These are phyloP conservation scores for Phanerochaete sordida DNA, from an alignment of 768 basidiomycete genomes.

Conservation along the genomic window DNA sequence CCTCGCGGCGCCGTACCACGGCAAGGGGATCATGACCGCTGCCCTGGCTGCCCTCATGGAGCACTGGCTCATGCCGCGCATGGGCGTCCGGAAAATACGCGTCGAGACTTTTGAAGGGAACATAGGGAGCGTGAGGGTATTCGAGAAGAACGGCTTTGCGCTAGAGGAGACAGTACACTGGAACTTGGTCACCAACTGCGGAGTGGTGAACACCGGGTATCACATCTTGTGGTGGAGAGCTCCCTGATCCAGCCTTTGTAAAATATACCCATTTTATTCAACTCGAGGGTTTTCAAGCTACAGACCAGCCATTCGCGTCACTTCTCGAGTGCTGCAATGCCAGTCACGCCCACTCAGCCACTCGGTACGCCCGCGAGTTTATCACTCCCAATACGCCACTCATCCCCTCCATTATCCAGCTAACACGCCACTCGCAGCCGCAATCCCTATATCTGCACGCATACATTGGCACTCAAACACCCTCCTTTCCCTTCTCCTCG, in stretches of 20 bases:
- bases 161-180: constrained; percentile 36
- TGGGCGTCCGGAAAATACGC: constrained; percentile 49
- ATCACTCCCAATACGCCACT: too few species aligned
- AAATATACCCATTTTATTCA: background rate
- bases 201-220: background rate
- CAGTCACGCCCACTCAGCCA: too few species aligned
- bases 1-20: constrained; percentile 56
- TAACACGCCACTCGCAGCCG: too few species aligned
- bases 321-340: too few species aligned
- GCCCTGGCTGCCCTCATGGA: constrained; percentile 51
- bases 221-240: constrained; percentile 2
- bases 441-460: too few species aligned
- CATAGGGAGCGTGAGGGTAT: constrained; percentile 56
- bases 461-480: too few species aligned
- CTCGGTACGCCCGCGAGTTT: too few species aligned
- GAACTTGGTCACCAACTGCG: constrained; percentile 10
- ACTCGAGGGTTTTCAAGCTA: background rate
- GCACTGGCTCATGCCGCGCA: constrained; percentile 61
- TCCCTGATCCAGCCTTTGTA: background rate
- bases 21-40: constrained; percentile 72
- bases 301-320: too few species aligned
- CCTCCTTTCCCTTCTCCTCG: too few species aligned
- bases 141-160: constrained; percentile 63
- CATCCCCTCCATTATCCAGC: too few species aligned
- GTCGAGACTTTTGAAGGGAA: constrained; percentile 50